Percentiles rank a stretch among this genome's conserved stretches.
phyloP scores from a whole-genome alignment of 1,284 basidiomycete species.

The Filobasidium uniguttulatum region DNA sequence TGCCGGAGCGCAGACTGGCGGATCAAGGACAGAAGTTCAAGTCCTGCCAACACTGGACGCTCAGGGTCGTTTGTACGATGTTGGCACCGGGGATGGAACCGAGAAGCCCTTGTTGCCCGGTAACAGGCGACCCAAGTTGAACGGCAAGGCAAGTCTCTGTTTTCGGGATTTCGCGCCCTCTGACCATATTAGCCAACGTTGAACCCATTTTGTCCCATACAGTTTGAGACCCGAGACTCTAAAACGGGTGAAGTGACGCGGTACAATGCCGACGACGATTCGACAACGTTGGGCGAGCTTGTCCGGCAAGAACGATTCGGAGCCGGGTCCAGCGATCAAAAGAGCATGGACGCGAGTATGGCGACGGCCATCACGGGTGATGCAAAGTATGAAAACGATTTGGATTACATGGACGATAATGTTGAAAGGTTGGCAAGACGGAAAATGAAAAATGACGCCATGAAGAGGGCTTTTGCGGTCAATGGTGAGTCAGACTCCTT shows the following conservation, averaged over 20 bases:
- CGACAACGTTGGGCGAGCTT: constrained; percentile 72
- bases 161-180: no score
- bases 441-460: constrained; percentile 88
- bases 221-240: constrained; percentile 74
- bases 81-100: constrained; percentile 51
- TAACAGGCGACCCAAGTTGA: constrained; percentile 57
- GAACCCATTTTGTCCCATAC: neutral
- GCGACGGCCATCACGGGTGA: constrained; percentile 77
- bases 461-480: constrained; percentile 94
- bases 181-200: no score
- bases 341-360: constrained; percentile 78
- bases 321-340: constrained; percentile 76
- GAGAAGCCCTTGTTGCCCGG: constrained; percentile 42
- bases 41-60: constrained; percentile 83
- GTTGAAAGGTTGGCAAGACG: constrained; percentile 79
- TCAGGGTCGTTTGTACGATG: constrained; percentile 74
- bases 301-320: constrained; percentile 82
- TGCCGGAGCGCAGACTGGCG: constrained; percentile 12
- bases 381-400: constrained; percentile 66
- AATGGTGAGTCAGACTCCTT: constrained; percentile 65
- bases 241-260: constrained; percentile 72
- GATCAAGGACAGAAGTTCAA: constrained; percentile 45
- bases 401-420: constrained; percentile 95
- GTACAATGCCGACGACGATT: constrained; percentile 81
- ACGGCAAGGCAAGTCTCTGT: constrained; percentile 48